Conservation (phyloP, 495 filamentous ascomycete species). For the Lindgomyces ingoldianus region DNA sequence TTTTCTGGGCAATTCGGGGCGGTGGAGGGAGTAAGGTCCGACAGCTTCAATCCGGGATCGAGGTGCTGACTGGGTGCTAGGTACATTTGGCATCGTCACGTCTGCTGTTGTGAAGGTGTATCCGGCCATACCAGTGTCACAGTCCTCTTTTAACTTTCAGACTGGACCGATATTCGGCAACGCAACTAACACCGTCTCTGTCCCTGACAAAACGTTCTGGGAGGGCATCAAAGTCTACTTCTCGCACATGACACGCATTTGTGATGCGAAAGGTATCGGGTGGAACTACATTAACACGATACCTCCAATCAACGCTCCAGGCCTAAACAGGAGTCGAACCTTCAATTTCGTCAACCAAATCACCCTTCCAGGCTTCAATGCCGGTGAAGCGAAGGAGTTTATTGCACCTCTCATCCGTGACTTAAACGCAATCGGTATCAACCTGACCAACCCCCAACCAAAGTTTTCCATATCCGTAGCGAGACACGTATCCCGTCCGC, state of each 20-base stretch:
- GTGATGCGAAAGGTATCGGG: slow-evolving; percentile 19
- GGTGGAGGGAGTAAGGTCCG: slow-evolving; percentile 25
- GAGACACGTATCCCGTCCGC: slow-evolving; percentile 2
- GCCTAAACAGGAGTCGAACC: no score
- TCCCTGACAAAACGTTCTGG: slow-evolving; percentile 21
- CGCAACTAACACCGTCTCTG: background rate
- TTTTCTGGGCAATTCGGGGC: slow-evolving; percentile 34
- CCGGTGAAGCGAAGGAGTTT: slow-evolving; percentile 16
- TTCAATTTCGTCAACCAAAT: slow-evolving; percentile 14
- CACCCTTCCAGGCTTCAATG: slow-evolving; percentile 3
- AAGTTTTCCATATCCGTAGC: slow-evolving; percentile 13
- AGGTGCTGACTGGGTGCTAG: slow-evolving; percentile 7
- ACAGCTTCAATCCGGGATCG: background rate
- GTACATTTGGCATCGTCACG: slow-evolving; percentile 33
- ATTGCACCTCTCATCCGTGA: slow-evolving; percentile 10
- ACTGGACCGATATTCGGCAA: background rate
- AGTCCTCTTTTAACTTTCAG: background rate
- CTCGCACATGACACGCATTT: slow-evolving; percentile 10
- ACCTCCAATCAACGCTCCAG: background rate
- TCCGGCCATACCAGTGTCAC: slow-evolving; percentile 8
- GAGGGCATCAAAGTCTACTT: slow-evolving; percentile 21
- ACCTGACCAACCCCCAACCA: slow-evolving; percentile 12
- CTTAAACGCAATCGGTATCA: slow-evolving; percentile 25
- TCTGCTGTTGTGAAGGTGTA: slow-evolving; percentile 30
- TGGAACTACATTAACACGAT: slow-evolving; percentile 27